These are phyloP conservation scores for Penicillium sp. DNA, from an alignment of 2,329 filamentous ascomycete genomes.

Conservation along the genomic window DNA sequence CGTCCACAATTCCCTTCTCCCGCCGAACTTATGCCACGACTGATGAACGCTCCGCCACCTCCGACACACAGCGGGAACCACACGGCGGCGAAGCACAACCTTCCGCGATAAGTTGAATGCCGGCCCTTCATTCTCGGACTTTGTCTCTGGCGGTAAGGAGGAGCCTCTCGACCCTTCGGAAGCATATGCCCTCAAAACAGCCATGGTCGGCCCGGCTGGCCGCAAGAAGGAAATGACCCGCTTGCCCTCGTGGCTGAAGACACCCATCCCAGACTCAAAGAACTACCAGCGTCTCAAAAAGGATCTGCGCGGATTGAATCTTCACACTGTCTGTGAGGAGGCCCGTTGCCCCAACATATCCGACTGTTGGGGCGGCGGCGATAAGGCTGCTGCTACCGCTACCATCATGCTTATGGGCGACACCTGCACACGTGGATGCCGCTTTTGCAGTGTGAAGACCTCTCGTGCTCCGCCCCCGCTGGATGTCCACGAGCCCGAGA, in stretches of 20 bases:
- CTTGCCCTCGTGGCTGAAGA: slow-evolving; percentile 92
- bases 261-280: slow-evolving; percentile 75
- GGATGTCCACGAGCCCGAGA: slow-evolving; percentile 92
- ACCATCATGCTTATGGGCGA: slow-evolving; percentile 99
- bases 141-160: slow-evolving; percentile 49
- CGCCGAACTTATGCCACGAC: slow-evolving; percentile 41
- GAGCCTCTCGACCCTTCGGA: slow-evolving; percentile 44
- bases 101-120: slow-evolving; percentile 61
- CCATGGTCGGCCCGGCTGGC: slow-evolving; percentile 56
- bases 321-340: slow-evolving; percentile 97
- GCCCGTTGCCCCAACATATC: slow-evolving; percentile 95
- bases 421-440: slow-evolving; percentile 91
- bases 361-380: slow-evolving; percentile 91
- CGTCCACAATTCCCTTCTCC: slow-evolving; percentile 14
- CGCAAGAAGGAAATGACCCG: slow-evolving; percentile 64
- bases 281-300: slow-evolving; percentile 95
- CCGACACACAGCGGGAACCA: slow-evolving; percentile 42
- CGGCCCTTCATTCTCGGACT: slow-evolving; percentile 61
- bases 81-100: slow-evolving; percentile 51
- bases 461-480: slow-evolving; percentile 68
- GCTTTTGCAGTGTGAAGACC: slow-evolving; percentile 97
- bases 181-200: slow-evolving; percentile 57
- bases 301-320: slow-evolving; percentile 78
- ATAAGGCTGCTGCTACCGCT: slow-evolving; percentile 85
- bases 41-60: slow-evolving; percentile 32